Base-by-base conservation (phyloP, 495 filamentous ascomycete species). In the Aspergillus ostianus region DNA sequence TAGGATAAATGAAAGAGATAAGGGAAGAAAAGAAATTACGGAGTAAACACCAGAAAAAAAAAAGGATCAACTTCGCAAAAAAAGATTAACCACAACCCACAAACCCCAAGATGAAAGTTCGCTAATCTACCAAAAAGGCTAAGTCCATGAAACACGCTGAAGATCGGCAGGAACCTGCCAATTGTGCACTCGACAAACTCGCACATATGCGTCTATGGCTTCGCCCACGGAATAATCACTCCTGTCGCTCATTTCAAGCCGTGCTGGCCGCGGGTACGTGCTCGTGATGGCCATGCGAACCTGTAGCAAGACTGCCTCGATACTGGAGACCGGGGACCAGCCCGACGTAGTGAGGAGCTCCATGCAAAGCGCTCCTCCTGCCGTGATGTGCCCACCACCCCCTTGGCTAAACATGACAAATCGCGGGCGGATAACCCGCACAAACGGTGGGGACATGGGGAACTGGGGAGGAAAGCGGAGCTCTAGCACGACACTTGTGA, bases 351-450 rank as follows among this genome's bases (percentile, higher is more conserved):
- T 97, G 41, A 97, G 81, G 7, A 97, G 79, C 72, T 97, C 89
- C 90, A 96, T 92, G 71, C 93, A 97, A 73, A 97, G 80, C 1
- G 92, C 89, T 1, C 93, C 93, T 3, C 93, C 93, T n/a, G 75
- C 67, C 0, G 93, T 96, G 56, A 97, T 88, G 69, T 97, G 92
- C 2, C 93, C 93, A 19, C 93, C 93, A 21, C 93, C 93, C 12
- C 92, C 91, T 6, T 74, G 47, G 47, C 70, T 66, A 68, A 92
- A 91, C 12, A 82, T 74, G 41, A 91, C 72, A 73, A 96, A 95
- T 8, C 87, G 86, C 0, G 93, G 93, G 13, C 89, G 83, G 56
- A 97, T 84, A 8, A 97, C 85, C 3, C 93, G 88, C 27, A 97
- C 81, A 64, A 97, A 96, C 0, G 93, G 93, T 4, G 93, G 93